Evolutionary conservation across 2,329 filamentous ascomycete genomes (phyloP), one percentile per base, ranked within the genome.

Genomic region (Monilinia laxa): DNA sequence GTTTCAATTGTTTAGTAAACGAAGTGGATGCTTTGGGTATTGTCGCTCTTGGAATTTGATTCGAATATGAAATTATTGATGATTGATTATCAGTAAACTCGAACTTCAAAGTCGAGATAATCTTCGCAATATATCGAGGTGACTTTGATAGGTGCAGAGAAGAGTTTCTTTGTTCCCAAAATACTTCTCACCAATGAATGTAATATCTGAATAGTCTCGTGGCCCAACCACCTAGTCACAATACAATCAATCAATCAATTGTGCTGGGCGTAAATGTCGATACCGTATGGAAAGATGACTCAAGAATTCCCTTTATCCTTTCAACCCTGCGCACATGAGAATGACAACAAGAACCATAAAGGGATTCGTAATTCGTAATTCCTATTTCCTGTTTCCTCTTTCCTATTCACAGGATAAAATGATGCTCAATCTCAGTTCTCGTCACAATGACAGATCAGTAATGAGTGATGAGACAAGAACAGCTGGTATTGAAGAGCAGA

Each of bases 121-220:
- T 47, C 20, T 51, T 60, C 20, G 42, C 28, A 49, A 18, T 38
- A 18, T 38, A 38, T 60, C 31, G 28, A 25, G 47, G 57, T 31
- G 20, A 18, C 1, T 12, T 49, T 47, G 18, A 59, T 18, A 11
- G 40, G 40, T n/a, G 11, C 40, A 47, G 28, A 49, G 20, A 18
- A 16, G 12, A 60, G 20, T 49, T 60, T 60, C 57, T 60, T 60
- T 60, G 57, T 60, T 47, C 28, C 18, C 42, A 23, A 35, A 59
- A 35, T 35, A 35, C 28, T 60, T 49, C 28, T 49, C 57, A 35
- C 5, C 20, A 16, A 59, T 12, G 20, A 59, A 49, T 60, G 42
- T 35, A 38, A 47, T 49, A 11, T 25, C 6, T 49, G 57, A 23
- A 38, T 60, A 31, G 57, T 60, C 57, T 60, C 42, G 57, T 60